Evolutionary conservation across 2,329 filamentous ascomycete species (phyloP).

Genomic region (Arthrobotrys sinensis): DNA sequence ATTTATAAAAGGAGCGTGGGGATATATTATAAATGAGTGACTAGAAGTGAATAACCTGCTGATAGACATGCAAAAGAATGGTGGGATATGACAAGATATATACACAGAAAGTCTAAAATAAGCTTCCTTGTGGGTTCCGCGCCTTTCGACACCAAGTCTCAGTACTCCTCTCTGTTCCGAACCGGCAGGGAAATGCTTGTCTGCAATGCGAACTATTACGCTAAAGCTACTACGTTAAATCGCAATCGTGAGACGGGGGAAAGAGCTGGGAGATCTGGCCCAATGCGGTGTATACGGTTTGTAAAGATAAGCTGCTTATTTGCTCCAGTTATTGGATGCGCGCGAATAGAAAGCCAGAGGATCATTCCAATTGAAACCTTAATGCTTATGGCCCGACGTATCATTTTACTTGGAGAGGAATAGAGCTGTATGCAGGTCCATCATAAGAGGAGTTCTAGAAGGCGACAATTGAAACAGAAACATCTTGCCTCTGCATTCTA

Average conservation of each 20-base stretch:
- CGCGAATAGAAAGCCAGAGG: conserved; percentile 3
- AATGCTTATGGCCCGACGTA: conserved; percentile 42
- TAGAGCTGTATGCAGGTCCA: conserved; percentile 10
- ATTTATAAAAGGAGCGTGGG: conserved; percentile 9
- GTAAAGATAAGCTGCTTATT: conserved; percentile 50
- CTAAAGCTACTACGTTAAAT: conserved; percentile 51
- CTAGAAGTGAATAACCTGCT: conserved; percentile 20
- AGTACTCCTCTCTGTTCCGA: conserved; percentile 40
- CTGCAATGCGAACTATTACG: conserved; percentile 56
- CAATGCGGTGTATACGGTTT: conserved; percentile 20
- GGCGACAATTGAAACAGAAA: conserved; percentile 38
- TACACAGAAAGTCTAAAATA: conserved; percentile 56
- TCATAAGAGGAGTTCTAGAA: conserved; percentile 33
- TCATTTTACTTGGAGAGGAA: conserved; percentile 28
- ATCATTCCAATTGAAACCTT: conserved; percentile 46
- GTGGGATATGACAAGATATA: conserved; percentile 53
- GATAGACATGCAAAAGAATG: conserved; percentile 11
- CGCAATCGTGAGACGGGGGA: conserved; percentile 57
- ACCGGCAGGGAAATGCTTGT: conserved; percentile 39
- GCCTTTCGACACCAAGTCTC: conserved; percentile 41
- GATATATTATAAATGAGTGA: conserved; percentile 36
- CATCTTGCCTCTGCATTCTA: conserved; percentile 32
- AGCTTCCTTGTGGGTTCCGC: conserved; percentile 51
- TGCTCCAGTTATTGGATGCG: conserved; percentile 19
- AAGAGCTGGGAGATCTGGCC: conserved; percentile 51